phyloP scores from a whole-genome alignment of 148 eudicot species.

The Nepenthes gracilis region DNA sequence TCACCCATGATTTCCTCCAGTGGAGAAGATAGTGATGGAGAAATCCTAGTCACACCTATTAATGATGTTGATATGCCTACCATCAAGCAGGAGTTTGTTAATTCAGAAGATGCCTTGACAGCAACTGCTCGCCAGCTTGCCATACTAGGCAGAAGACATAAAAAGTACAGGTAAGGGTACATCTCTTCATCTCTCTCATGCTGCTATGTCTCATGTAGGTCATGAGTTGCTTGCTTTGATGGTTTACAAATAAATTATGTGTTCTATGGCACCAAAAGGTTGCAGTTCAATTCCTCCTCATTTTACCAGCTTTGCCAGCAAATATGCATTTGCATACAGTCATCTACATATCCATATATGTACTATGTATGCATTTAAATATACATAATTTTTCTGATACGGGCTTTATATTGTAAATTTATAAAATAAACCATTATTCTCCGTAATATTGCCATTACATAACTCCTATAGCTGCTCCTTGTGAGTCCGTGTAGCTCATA shows the following conservation, averaged over 20 bases:
- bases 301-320: too few relatives aligned
- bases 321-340: too few relatives aligned
- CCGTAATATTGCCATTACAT: too few relatives aligned
- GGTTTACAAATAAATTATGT: not conserved
- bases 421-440: too few relatives aligned
- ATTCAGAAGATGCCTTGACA: conserved; percentile 53
- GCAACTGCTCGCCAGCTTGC: conserved; percentile 54
- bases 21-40: conserved; percentile 84
- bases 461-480: too few relatives aligned
- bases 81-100: conserved; percentile 27
- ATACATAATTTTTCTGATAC: too few relatives aligned
- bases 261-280: too few relatives aligned
- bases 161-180: conserved; percentile 39
- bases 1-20: conserved; percentile 56
- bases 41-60: conserved; percentile 52
- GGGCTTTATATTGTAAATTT: too few relatives aligned
- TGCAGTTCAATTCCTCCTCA: too few relatives aligned
- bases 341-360: too few relatives aligned
- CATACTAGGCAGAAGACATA: conserved; percentile 39
- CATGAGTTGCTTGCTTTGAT: not conserved
- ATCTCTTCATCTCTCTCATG: not conserved
- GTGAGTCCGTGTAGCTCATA: too few relatives aligned
- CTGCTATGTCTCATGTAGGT: not conserved
- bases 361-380: too few relatives aligned
- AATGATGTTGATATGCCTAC: conserved; percentile 68